These are phyloP conservation scores for Exophiala spinifera DNA, from an alignment of 2,329 filamentous ascomycete species.

Conservation along the genomic window DNA sequence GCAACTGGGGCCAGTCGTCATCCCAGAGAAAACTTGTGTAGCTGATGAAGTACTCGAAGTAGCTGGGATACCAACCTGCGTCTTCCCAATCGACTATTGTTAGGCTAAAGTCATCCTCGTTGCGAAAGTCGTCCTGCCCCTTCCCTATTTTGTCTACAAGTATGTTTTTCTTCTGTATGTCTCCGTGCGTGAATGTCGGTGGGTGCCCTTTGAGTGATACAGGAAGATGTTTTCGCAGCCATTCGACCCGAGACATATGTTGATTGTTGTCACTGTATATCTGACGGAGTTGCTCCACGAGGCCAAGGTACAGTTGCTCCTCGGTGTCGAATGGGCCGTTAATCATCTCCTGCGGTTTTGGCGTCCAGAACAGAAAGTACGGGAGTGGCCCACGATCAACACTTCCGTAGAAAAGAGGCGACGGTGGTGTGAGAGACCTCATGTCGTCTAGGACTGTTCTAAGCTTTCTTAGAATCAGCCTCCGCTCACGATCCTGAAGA, in stretches of 20 bases:
- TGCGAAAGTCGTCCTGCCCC: too few relatives aligned
- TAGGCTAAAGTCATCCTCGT: conserved; percentile 14
- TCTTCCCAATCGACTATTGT: conserved; percentile 44
- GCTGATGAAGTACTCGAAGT: conserved; percentile 39
- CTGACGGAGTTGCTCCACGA: conserved; percentile 4
- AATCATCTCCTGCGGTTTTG: conserved; percentile 32
- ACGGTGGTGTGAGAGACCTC: conserved; percentile 30
- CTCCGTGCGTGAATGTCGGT: conserved; percentile 36
- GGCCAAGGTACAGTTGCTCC: conserved; percentile 26
- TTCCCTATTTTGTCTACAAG: neutral
- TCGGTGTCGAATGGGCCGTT: conserved; percentile 28
- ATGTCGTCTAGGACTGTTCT: conserved; percentile 30
- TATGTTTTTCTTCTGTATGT: conserved; percentile 37
- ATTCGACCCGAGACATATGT: conserved; percentile 26
- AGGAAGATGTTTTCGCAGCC: conserved; percentile 30
- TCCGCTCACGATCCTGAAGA: conserved; percentile 27
- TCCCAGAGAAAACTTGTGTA: conserved; percentile 5
- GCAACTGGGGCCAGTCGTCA: neutral
- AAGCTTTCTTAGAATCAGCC: conserved; percentile 25
- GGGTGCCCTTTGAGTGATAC: conserved; percentile 27
- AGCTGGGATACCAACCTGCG: conserved; percentile 40
- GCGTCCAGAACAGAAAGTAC: conserved; percentile 30
- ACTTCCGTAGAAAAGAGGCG: conserved; percentile 30
- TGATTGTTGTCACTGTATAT: conserved; percentile 29
- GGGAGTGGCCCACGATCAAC: conserved; percentile 25